Evolutionary conservation across 192 early-diverging fungal genomes (phyloP), one percentile per base, ranked within the genome.

Genomic region (Paraglomus brasilianum): DNA sequence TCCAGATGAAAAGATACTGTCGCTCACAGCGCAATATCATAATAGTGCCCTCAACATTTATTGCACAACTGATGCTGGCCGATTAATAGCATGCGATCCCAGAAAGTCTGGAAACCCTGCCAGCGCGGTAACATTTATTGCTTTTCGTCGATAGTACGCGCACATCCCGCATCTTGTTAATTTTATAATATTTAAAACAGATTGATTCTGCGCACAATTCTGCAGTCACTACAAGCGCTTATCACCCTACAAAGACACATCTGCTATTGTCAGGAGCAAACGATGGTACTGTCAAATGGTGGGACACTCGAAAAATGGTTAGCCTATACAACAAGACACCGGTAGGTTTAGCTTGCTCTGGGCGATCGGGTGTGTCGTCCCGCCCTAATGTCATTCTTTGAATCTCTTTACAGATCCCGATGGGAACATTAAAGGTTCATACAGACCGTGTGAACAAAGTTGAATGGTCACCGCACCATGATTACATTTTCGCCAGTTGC

Each of bases 341-440:
- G n/a, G n/a, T n/a, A n/a, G n/a, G n/a, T n/a, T n/a, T n/a, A n/a
- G n/a, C n/a, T n/a, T n/a, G n/a, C n/a, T n/a, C n/a, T n/a, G n/a
- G n/a, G n/a, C 30, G 13, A 24, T 15, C 14, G 46, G 41, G 19
- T 47, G 46, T 10, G 46, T 47, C 8, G 8, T 47, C 46, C 15
- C 15, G 15, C 8, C 8, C 8, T 10, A 47, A 47, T 47, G 46
- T 47, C 15, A 10, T 8, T 47, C 46, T 10, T 47, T 47, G 19
- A 38, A 15, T n/a, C n/a, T n/a, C n/a, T n/a, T n/a, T n/a, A n/a
- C n/a, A 17, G 8, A 22, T 24, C 7, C 17, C 60, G 19, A 30
- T 62, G 46, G 14, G 19, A 13, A 62, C 60, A 22, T 62, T 62
- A 30, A 62, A 62, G 14, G 19, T 46, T 46, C 60, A 62, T 19